Conservation (phyloP, 2,329 filamentous ascomycete genomes). For the Aspergillus ochraceoroseus region DNA sequence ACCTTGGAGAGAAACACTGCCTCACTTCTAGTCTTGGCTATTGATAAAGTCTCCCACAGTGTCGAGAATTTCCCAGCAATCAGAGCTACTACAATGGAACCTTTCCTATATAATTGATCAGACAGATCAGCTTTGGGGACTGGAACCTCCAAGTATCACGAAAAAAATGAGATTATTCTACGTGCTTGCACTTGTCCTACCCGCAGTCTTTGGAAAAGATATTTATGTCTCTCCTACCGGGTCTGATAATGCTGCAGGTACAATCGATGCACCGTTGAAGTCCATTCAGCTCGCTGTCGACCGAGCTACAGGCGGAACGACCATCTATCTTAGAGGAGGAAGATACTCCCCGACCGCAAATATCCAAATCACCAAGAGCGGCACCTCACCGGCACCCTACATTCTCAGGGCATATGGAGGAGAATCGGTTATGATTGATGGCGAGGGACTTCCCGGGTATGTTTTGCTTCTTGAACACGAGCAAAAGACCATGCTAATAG, state of each 20-base stretch:
- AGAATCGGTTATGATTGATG: slow-evolving; percentile 18
- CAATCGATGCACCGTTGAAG: slow-evolving; percentile 10
- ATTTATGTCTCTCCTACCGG: slow-evolving; percentile 18
- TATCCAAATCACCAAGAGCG: slow-evolving; percentile 19
- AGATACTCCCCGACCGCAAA: slow-evolving; percentile 17
- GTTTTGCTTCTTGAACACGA: neutral
- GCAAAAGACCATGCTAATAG: neutral
- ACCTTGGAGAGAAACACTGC: slow-evolving; percentile 1
- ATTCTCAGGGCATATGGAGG: slow-evolving; percentile 15
- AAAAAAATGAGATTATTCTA: slow-evolving; percentile 5
- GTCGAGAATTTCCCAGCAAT: slow-evolving; percentile 15
- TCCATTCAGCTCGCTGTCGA: slow-evolving; percentile 19
- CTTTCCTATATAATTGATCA: slow-evolving; percentile 6
- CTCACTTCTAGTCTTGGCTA: slow-evolving; percentile 8
- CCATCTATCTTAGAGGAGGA: slow-evolving; percentile 16
- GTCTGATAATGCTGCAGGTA: slow-evolving; percentile 13
- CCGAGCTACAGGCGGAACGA: slow-evolving; percentile 12
- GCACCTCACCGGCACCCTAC: slow-evolving; percentile 10
- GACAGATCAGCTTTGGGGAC: neutral
- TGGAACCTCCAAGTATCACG: neutral
- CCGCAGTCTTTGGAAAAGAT: slow-evolving; percentile 7
- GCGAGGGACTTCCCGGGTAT: slow-evolving; percentile 16
- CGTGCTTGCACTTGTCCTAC: neutral
- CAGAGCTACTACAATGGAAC: neutral
- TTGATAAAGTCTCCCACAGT: slow-evolving; percentile 5